Evolutionary conservation across 2,329 filamentous ascomycete species (phyloP).

Genomic region (Aspergillus novoparasiticus): DNA sequence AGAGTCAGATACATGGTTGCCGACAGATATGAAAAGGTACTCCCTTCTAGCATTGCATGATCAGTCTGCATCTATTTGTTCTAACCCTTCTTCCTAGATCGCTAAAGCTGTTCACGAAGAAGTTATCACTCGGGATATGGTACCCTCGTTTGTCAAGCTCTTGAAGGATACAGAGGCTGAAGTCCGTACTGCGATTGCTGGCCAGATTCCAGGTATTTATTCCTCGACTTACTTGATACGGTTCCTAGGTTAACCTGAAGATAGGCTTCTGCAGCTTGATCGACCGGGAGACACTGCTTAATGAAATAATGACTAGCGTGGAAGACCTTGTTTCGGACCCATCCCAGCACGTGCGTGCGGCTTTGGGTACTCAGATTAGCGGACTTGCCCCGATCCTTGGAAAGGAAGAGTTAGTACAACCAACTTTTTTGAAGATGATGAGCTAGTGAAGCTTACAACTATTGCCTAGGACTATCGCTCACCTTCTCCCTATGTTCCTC

Average conservation of each 20-base stretch:
- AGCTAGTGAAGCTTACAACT: constrained; percentile 9
- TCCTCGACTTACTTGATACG: not conserved
- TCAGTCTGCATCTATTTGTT: not conserved
- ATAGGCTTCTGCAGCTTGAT: constrained; percentile 88
- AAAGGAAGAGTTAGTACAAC: constrained; percentile 80
- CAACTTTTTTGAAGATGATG: too few relatives aligned
- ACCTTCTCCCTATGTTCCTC: constrained; percentile 96
- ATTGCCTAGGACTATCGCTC: constrained; percentile 77
- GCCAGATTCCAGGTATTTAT: constrained; percentile 79
- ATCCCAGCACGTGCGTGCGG: constrained; percentile 94
- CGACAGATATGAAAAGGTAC: constrained; percentile 94
- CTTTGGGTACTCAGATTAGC: constrained; percentile 94
- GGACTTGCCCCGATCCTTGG: constrained; percentile 94
- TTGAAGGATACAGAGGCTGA: constrained; percentile 98
- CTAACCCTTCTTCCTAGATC: constrained; percentile 62
- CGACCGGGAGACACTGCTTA: constrained; percentile 82
- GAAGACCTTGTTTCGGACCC: constrained; percentile 95
- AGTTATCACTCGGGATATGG: constrained; percentile 88
- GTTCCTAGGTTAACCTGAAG: constrained; percentile 22
- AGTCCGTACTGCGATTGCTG: constrained; percentile 93
- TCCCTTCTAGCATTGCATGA: constrained; percentile 11
- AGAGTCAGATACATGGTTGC: constrained; percentile 99
- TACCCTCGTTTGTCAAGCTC: constrained; percentile 95
- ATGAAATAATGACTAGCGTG: constrained; percentile 94
- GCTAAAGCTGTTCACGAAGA: constrained; percentile 98